A percentile compares a stretch with the other conserved stretches of the same genome.
phyloP scores from a whole-genome alignment of 2,329 filamentous ascomycete genomes.

The Sporothrix pallida region DNA sequence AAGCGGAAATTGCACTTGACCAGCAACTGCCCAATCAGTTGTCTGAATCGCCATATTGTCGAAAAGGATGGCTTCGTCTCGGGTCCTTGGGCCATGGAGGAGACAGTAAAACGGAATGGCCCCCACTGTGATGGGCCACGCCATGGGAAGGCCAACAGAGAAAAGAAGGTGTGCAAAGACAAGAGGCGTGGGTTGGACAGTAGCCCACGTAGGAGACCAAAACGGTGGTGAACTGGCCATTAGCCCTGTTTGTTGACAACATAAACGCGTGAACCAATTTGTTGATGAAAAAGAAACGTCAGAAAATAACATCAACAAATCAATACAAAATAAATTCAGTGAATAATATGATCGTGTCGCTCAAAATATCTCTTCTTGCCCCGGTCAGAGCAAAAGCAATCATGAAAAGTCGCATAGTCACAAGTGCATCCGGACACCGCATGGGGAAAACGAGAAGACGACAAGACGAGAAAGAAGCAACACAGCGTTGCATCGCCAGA shows the following conservation, averaged over 20 bases:
- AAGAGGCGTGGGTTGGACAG: not conserved
- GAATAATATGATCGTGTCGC: not conserved
- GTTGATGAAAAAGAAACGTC: not conserved
- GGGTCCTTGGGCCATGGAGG: too few species aligned
- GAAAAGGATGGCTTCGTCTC: not conserved
- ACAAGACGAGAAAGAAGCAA: not conserved
- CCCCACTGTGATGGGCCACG: conserved; percentile 9
- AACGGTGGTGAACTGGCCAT: not conserved
- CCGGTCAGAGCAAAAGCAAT: not conserved
- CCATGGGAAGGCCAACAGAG: not conserved
- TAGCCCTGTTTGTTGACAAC: not conserved
- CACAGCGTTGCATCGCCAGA: conserved; percentile 10
- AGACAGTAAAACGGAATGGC: not conserved
- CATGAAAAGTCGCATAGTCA: not conserved
- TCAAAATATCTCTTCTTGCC: not conserved
- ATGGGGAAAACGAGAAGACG: not conserved
- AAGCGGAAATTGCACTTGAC: conserved; percentile 19
- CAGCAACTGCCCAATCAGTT: conserved; percentile 5
- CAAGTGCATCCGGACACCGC: not conserved
- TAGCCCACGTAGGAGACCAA: not conserved
- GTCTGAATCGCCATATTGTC: not conserved
- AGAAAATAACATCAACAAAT: not conserved
- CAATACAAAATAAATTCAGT: too few species aligned
- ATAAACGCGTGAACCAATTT: not conserved
- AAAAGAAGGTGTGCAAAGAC: not conserved